Evolutionary conservation across 2,329 filamentous ascomycete species (phyloP).

Genomic region (Trichoderma polysporum): DNA sequence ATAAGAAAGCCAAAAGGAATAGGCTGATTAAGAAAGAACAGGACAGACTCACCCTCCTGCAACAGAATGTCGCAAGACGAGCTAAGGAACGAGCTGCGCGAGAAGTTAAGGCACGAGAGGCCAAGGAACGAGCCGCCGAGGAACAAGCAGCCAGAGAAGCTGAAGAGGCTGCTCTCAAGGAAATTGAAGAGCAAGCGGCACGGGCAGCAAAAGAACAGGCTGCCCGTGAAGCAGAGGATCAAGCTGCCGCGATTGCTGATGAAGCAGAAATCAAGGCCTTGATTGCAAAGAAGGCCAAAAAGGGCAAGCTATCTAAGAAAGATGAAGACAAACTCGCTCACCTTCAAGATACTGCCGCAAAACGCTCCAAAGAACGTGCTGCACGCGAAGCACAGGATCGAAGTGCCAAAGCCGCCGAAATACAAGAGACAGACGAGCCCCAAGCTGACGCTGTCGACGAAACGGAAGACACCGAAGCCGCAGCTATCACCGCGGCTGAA

Average conservation of each 20-base stretch:
- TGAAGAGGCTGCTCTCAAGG: slow-evolving; percentile 18
- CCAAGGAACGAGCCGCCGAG: slow-evolving; percentile 12
- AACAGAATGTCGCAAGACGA: background rate
- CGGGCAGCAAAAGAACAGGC: slow-evolving; percentile 25
- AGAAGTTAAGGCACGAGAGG: slow-evolving; percentile 13
- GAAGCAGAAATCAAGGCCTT: slow-evolving; percentile 43
- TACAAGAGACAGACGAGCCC: slow-evolving; percentile 27
- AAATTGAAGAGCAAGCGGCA: slow-evolving; percentile 23
- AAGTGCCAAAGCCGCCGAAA: slow-evolving; percentile 15
- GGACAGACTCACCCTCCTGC: background rate
- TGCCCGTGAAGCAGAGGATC: slow-evolving; percentile 22
- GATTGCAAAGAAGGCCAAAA: slow-evolving; percentile 51
- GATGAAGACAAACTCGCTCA: slow-evolving; percentile 46
- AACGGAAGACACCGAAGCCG: slow-evolving; percentile 26
- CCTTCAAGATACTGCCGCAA: slow-evolving; percentile 37
- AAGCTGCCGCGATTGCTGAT: slow-evolving; percentile 29
- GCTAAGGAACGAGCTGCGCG: slow-evolving; percentile 13
- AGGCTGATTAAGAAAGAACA: slow-evolving; percentile 21
- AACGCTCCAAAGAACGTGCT: slow-evolving; percentile 39
- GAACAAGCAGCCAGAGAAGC: slow-evolving; percentile 24
- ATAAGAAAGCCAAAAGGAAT: slow-evolving; percentile 27
- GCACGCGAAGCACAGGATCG: slow-evolving; percentile 30
- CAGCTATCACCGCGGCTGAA: slow-evolving; percentile 39
- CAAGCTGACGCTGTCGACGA: slow-evolving; percentile 25
- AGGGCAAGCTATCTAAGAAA: slow-evolving; percentile 45